phyloP scores from a whole-genome alignment of 176 grass and related monocot genomes.

The Aegilops speltoides region DNA sequence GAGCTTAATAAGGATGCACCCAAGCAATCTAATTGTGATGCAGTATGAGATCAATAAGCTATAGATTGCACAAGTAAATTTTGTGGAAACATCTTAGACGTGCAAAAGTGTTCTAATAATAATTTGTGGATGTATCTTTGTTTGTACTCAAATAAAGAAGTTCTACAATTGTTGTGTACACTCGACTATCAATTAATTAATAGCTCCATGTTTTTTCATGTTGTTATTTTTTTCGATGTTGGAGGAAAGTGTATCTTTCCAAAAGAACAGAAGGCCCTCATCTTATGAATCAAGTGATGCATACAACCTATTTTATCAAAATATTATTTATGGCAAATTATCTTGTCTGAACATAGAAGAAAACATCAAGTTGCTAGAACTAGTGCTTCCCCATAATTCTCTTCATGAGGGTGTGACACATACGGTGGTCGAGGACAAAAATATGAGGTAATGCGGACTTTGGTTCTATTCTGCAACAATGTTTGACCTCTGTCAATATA shows the following conservation, averaged over 20 bases:
- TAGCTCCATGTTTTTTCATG: background rate
- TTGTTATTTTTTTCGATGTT: background rate
- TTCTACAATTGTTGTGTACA: background rate
- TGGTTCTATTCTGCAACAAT: too few relatives aligned
- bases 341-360: too few relatives aligned
- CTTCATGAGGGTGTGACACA: too few relatives aligned
- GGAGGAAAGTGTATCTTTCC: background rate
- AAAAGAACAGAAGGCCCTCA: background rate
- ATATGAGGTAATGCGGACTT: too few relatives aligned
- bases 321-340: too few relatives aligned
- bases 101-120: background rate
- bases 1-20: background rate
- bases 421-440: too few relatives aligned
- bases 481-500: too few relatives aligned
- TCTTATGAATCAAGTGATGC: too few relatives aligned
- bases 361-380: too few relatives aligned
- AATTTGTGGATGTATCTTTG: background rate
- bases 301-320: too few relatives aligned
- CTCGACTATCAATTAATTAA: background rate
- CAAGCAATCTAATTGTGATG: background rate
- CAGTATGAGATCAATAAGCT: background rate
- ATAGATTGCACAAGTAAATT: background rate
- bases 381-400: too few relatives aligned
- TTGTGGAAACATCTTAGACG: background rate
- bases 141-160: background rate